phyloP scores from a whole-genome alignment of 148 eudicot genomes.

The Arbutus unedo region DNA sequence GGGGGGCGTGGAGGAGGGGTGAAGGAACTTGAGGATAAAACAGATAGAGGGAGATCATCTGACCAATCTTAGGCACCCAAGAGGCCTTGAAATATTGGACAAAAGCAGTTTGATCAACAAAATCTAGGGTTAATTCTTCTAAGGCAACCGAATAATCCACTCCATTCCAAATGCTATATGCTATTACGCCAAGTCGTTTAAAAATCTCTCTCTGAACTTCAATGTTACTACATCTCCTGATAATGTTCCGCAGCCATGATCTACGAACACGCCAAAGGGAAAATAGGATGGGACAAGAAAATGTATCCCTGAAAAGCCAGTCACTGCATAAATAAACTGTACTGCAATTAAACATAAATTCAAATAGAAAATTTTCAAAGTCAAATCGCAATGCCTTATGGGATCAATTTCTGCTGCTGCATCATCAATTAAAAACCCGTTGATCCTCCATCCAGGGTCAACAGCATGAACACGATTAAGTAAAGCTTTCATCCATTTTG shows the following conservation, averaged over 20 bases:
- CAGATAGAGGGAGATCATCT: constrained; percentile 18
- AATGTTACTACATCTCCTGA: constrained; percentile 58
- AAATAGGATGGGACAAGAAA: constrained; percentile 74
- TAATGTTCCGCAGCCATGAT: constrained; percentile 82
- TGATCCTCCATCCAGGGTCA: constrained; percentile 76
- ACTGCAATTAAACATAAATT: background rate
- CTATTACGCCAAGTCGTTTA: constrained; percentile 68
- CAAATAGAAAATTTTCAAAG: background rate
- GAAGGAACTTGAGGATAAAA: background rate
- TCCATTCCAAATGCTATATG: constrained; percentile 64
- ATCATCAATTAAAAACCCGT: constrained; percentile 86
- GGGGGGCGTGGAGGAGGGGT: too few species aligned
- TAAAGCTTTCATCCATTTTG: constrained; percentile 93
- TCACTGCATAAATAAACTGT: constrained; percentile 16
- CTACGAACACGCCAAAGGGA: constrained; percentile 92
- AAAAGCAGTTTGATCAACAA: constrained; percentile 68
- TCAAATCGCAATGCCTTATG: constrained; percentile 58
- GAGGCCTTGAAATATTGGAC: constrained; percentile 74
- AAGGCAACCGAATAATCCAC: constrained; percentile 43
- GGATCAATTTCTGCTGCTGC: constrained; percentile 89
- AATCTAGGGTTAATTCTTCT: constrained; percentile 62
- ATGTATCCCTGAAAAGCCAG: constrained; percentile 71
- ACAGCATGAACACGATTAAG: constrained; percentile 60
- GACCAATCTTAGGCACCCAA: constrained; percentile 93
- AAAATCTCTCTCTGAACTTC: constrained; percentile 73